These are phyloP conservation scores for Aechmea fasciata DNA, from an alignment of 176 grass and related monocot species.

Conservation along the genomic window DNA sequence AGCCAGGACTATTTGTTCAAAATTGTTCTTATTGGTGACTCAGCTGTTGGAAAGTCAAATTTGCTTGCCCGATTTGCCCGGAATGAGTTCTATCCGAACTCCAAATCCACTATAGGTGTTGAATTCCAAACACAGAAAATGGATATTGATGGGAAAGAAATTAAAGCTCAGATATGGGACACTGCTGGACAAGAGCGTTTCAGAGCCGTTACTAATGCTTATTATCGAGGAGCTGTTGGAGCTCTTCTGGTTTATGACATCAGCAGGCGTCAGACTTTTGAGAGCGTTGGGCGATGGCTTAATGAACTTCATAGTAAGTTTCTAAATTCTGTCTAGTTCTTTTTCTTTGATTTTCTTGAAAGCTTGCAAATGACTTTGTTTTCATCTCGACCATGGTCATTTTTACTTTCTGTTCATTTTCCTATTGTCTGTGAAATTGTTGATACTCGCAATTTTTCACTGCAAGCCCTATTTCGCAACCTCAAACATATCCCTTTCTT, in stretches of 20 bases:
- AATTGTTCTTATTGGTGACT: constrained; percentile 53
- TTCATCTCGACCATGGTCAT: background rate
- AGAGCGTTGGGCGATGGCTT: constrained; percentile 52
- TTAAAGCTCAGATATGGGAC: constrained; percentile 76
- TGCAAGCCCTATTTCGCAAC: no score
- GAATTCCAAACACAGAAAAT: constrained; percentile 64
- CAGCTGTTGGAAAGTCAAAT: constrained; percentile 65
- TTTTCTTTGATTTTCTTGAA: background rate
- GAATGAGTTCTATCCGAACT: constrained; percentile 58
- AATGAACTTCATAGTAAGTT: constrained; percentile 55
- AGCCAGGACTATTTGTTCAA: constrained; percentile 64
- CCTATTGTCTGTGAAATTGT: no score
- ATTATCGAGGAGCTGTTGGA: constrained; percentile 59
- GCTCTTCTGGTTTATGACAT: constrained; percentile 60
- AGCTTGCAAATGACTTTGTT: background rate
- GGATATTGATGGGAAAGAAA: constrained; percentile 65
- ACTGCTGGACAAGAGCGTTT: constrained; percentile 67
- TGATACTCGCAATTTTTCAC: no score
- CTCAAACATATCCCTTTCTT: no score
- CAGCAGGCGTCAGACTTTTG: constrained; percentile 54
- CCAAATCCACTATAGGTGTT: constrained; percentile 60
- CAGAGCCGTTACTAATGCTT: constrained; percentile 60
- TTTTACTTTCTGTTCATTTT: background rate
- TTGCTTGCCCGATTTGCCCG: constrained; percentile 53
- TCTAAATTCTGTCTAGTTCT: background rate